Conservation (phyloP, 169 alveolate genomes). For the Plasmodium vinckei region DNA sequence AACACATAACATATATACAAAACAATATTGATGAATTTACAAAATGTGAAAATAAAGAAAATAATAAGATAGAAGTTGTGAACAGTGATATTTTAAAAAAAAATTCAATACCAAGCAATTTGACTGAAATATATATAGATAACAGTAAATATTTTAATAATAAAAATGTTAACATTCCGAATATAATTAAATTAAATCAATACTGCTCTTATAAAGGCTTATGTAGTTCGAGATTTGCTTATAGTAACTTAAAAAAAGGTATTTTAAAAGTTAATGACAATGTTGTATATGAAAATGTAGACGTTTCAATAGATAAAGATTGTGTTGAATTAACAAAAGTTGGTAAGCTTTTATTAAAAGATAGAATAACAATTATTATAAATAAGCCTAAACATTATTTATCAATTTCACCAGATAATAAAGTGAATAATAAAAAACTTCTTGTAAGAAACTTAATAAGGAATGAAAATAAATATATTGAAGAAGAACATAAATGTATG, state of each 20-base stretch:
- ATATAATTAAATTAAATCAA: slow-evolving; percentile 29
- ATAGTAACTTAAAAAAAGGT: slow-evolving; percentile 47
- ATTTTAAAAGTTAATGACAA: slow-evolving; percentile 66
- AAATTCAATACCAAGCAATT: slow-evolving; percentile 20
- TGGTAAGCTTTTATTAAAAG: slow-evolving; percentile 44
- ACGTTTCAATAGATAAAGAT: slow-evolving; percentile 16
- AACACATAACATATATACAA: background rate
- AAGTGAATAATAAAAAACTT: slow-evolving; percentile 44
- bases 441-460: slow-evolving; percentile 71
- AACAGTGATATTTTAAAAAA: background rate
- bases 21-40: too few species aligned
- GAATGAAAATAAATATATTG: slow-evolving; percentile 72
- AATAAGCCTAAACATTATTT: slow-evolving; percentile 71
- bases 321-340: slow-evolving; percentile 50
- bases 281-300: slow-evolving; percentile 40
- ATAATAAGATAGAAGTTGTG: background rate
- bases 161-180: background rate
- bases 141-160: slow-evolving; percentile 43
- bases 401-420: slow-evolving; percentile 58
- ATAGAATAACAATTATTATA: slow-evolving; percentile 70
- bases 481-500: slow-evolving; percentile 77
- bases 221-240: slow-evolving; percentile 74
- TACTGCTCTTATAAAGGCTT: slow-evolving; percentile 55
- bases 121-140: slow-evolving; percentile 48
- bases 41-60: background rate